A percentile compares a stretch with the other conserved stretches of the same genome.
Evolutionary conservation across 148 eudicot species (phyloP).

Genomic region (Salicornia ramosissima): DNA sequence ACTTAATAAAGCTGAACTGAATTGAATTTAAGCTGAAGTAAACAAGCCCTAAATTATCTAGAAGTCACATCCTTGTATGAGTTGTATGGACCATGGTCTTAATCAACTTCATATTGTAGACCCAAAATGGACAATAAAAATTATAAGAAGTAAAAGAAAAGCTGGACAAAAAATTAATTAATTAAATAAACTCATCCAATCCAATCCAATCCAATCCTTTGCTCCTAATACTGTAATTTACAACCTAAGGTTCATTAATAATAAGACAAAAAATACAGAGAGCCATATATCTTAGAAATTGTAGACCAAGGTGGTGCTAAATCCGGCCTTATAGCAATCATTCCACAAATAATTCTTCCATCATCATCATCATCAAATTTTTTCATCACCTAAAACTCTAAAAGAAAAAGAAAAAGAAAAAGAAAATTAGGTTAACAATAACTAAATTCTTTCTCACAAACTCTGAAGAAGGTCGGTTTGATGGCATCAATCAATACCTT

Average conservation of each 20-base stretch:
- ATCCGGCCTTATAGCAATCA: background rate
- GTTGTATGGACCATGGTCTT: too few species aligned
- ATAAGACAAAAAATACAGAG: background rate
- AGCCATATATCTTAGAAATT: constrained; percentile 15
- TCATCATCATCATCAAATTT: too few species aligned
- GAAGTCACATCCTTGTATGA: constrained; percentile 9
- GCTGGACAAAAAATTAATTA: too few species aligned
- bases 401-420: too few species aligned
- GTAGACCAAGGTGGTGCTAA: constrained; percentile 23
- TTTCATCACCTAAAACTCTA: too few species aligned
- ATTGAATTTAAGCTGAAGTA: too few species aligned
- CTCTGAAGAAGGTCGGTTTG: too few species aligned
- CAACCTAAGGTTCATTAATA: background rate
- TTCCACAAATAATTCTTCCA: background rate
- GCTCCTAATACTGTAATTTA: background rate
- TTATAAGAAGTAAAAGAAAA: background rate
- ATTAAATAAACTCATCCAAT: constrained; percentile 2
- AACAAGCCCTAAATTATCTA: too few species aligned
- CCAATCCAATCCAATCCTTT: background rate
- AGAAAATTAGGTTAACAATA: too few species aligned
- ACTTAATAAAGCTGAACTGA: too few species aligned
- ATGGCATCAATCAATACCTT: too few species aligned
- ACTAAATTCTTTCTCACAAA: too few species aligned
- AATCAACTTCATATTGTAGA: constrained; percentile 9
- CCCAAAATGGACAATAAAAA: constrained; percentile 19